Evolutionary conservation across 163 green algal genomes (phyloP), one percentile per base, ranked within the genome.

Genomic region (Scenedesmus sp.): DNA sequence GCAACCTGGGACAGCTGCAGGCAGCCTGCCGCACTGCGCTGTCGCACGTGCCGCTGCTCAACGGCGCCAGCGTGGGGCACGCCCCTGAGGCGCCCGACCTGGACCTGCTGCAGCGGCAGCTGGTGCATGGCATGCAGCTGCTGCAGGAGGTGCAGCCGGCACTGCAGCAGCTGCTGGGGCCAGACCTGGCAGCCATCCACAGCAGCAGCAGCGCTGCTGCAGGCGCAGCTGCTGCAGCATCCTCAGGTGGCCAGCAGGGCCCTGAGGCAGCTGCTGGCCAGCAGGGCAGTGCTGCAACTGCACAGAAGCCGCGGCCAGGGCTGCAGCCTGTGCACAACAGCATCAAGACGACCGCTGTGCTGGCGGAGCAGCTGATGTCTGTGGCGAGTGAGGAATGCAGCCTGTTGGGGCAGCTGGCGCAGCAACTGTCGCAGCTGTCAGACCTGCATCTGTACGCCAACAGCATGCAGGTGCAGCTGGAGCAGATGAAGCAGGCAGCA

Each of bases 391-490:
- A 92, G 81, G 88, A 92, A 52, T 92, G 81, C 88, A 66, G 66
- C 23, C 76, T 92, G 81, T 82, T 92, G 12, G 16, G 16, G 10
- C 52, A 84, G 62, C 82, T 92, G 13, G 55, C 64, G 57, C 64
- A 88, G 81, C 81, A 92, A 23, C 46, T 88, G 26, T 59, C 55
- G 0, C 20, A 55, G 23, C 82, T 92, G 20, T 83, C 81, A 74
- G 81, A 92, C 57, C 76, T 92, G 79, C 88, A 88, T 9, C 88
- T 92, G 16, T 92, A 92, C 59, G 88, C 81, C 59, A 88, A 92
- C 76, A 92, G 88, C 81, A 92, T 92, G 88, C 52, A 88, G 57
- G 88, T 92, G 88, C 88, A 92, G 66, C 70, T 92, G 54, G 16
- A n/a, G 7, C 88, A 89, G 23, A 92, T 89, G 82, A 26, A 88